Evolutionary conservation across 306 rosid genomes (phyloP).

Genomic region (Oemleria cerasiformis): DNA sequence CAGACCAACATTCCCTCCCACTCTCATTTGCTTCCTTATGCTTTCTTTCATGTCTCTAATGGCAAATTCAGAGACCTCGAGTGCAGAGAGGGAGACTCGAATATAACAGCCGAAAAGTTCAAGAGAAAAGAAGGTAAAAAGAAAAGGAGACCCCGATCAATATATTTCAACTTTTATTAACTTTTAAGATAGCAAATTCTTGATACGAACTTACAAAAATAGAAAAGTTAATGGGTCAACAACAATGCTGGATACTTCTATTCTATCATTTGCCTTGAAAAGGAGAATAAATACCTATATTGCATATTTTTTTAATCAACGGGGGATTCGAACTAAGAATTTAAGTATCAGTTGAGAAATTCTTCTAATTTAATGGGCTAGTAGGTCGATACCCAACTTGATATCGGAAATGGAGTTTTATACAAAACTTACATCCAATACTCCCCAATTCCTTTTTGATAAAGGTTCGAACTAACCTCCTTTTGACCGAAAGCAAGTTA

Average conservation of each 20-base stretch:
- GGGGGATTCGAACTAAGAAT: too few species aligned
- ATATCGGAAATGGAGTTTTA: not conserved
- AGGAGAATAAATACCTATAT: not conserved
- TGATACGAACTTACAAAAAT: not conserved
- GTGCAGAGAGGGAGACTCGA: conserved; percentile 20
- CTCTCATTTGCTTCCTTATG: conserved; percentile 14
- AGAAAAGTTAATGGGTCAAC: not conserved
- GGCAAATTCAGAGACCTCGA: not conserved
- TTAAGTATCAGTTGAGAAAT: too few species aligned
- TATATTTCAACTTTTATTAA: not conserved
- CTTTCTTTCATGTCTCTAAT: conserved; percentile 14
- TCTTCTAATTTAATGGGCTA: too few species aligned
- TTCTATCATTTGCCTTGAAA: not conserved
- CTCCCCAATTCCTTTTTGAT: not conserved
- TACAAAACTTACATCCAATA: not conserved
- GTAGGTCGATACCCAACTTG: not conserved
- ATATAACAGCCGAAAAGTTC: conserved; percentile 24
- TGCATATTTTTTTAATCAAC: too few species aligned
- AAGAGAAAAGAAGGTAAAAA: not conserved
- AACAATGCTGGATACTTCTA: not conserved
- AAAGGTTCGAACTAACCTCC: not conserved
- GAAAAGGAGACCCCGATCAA: not conserved
- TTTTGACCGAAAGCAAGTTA: too few species aligned
- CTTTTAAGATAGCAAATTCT: conserved; percentile 7
- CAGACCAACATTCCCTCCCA: conserved; percentile 16